phyloP scores from a whole-genome alignment of 345 rosid species.

The Physaria fendleri region DNA sequence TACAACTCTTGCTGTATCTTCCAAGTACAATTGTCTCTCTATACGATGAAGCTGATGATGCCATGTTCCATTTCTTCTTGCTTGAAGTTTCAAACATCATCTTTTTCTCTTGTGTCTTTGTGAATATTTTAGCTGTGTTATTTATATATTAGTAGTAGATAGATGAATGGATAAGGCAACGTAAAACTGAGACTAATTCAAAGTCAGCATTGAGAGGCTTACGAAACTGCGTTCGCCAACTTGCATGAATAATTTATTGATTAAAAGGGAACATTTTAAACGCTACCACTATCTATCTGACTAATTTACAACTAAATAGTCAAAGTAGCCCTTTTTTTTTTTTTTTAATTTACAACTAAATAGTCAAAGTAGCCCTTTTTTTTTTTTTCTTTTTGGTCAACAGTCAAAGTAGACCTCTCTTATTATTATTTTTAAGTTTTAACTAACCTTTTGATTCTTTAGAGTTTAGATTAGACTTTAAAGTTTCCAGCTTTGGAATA shows the following conservation, averaged over 20 bases:
- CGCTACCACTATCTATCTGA: slow-evolving; percentile 5
- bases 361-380: too few relatives aligned
- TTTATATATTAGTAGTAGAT: neutral
- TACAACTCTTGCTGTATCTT: slow-evolving; percentile 25
- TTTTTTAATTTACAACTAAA: too few relatives aligned
- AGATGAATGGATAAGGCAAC: slow-evolving; percentile 8
- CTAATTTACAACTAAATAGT: neutral
- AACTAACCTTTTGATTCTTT: too few relatives aligned
- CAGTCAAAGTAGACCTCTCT: too few relatives aligned
- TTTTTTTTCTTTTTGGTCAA: too few relatives aligned
- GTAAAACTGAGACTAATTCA: slow-evolving; percentile 8
- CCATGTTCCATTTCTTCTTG: slow-evolving; percentile 21
- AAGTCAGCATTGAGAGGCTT: slow-evolving; percentile 24
- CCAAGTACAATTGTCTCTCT: slow-evolving; percentile 28
- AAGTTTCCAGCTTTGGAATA: too few relatives aligned
- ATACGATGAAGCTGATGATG: slow-evolving; percentile 19
- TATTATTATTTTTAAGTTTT: too few relatives aligned
- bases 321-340: neutral
- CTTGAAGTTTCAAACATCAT: slow-evolving; percentile 15
- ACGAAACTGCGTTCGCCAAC: slow-evolving; percentile 20
- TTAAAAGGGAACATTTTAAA: neutral
- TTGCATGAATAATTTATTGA: slow-evolving; percentile 7
- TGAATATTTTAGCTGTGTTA: slow-evolving; percentile 8
- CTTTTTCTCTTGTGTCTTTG: neutral
- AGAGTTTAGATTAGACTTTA: too few relatives aligned